Evolutionary conservation across 75 land plant genomes (phyloP).

Genomic region (Pinus taeda): DNA sequence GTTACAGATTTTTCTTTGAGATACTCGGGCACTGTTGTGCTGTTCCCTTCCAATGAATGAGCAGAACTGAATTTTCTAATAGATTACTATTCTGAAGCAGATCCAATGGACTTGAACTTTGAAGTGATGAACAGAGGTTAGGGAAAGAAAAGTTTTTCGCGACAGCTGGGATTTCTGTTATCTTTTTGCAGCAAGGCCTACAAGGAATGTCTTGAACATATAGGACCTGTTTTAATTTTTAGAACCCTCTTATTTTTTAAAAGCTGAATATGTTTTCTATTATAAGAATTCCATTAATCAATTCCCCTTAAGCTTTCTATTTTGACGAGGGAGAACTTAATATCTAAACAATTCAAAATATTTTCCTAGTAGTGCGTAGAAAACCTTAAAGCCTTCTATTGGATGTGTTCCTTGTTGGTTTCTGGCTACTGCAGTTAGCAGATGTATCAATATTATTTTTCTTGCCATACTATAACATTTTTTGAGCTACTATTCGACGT

Average conservation of each 20-base stretch:
- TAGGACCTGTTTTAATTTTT: not conserved
- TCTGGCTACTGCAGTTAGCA: too few relatives aligned
- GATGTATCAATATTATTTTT: too few relatives aligned
- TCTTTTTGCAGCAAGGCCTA: not conserved
- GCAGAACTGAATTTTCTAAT: not conserved
- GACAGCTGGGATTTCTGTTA: not conserved
- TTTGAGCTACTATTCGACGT: too few relatives aligned
- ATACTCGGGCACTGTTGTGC: not conserved
- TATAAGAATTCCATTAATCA: not conserved
- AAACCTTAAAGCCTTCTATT: not conserved
- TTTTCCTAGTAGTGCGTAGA: not conserved
- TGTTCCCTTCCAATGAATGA: not conserved
- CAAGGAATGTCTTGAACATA: not conserved
- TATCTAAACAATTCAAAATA: not conserved
- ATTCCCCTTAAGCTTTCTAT: not conserved
- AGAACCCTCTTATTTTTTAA: not conserved
- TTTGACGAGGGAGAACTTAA: not conserved
- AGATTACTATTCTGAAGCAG: not conserved
- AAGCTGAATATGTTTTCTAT: not conserved
- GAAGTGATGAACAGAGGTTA: not conserved
- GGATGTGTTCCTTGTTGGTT: not conserved
- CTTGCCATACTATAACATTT: too few relatives aligned
- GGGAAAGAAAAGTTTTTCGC: not conserved
- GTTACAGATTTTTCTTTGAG: not conserved
- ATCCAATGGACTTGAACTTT: not conserved